Evolutionary conservation across 1,284 basidiomycete genomes (phyloP).

Genomic region (Peniophora sp.): DNA sequence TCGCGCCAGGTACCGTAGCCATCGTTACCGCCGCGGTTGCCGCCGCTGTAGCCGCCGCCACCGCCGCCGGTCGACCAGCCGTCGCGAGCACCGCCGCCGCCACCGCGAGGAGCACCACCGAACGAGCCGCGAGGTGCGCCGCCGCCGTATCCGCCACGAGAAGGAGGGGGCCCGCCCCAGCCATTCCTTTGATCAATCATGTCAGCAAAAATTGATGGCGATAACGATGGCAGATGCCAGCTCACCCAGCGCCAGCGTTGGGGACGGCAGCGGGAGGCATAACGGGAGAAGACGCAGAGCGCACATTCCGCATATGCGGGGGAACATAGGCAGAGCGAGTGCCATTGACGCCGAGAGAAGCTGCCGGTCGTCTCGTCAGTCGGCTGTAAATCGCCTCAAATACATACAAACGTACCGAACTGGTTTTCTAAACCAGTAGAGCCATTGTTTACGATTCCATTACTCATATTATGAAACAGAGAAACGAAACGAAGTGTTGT

Average conservation of each 20-base stretch:
- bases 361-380: constrained; percentile 25
- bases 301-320: constrained; percentile 79
- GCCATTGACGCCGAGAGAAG: constrained; percentile 66
- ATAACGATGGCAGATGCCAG: no score
- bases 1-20: constrained; percentile 88
- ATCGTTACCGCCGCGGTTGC: constrained; percentile 39
- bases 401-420: constrained; percentile 53
- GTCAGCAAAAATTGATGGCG: constrained; percentile 4
- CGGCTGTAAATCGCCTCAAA: constrained; percentile 7
- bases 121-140: constrained; percentile 36
- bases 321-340: constrained; percentile 85
- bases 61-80: constrained; percentile 13
- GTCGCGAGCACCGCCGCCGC: constrained; percentile 20
- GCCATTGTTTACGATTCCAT: constrained; percentile 74
- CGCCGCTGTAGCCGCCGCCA: constrained; percentile 25
- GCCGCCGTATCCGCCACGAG: constrained; percentile 40
- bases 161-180: constrained; percentile 59
- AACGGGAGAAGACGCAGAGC: constrained; percentile 56
- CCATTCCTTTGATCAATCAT: constrained; percentile 37
- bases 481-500: constrained; percentile 14
- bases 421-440: constrained; percentile 72
- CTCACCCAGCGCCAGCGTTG: neutral
- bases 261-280: constrained; percentile 1
- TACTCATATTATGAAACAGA: constrained; percentile 64
- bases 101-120: constrained; percentile 28